Evolutionary conservation across 805 yeast species (phyloP), one percentile per base, ranked within the genome.

Genomic region (Pichia pseudocactophila): DNA sequence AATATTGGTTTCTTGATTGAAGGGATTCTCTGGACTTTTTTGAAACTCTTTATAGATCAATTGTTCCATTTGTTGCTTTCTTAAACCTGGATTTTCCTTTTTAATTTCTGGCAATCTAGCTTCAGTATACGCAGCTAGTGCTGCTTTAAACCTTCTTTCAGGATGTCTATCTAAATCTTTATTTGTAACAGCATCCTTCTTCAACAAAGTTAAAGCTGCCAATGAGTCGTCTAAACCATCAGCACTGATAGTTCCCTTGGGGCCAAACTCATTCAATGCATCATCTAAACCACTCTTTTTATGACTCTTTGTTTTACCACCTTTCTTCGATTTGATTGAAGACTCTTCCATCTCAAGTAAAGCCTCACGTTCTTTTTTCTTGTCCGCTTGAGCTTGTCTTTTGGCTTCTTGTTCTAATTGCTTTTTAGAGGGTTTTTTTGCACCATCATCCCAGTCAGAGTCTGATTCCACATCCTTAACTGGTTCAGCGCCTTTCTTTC

Each of bases 71-170:
- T 85, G 95, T 57, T 82, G 84, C 54, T 79, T 69, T 54, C 94
- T 74, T 52, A 85, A 68, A 12, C 95, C 95, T 4, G 89, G 88
- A 52, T 79, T 68, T 61, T 85, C 95, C 58, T 77, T 70, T 62
- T 80, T 78, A 42, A 81, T 44, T 55, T 81, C 86, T 5, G 92
- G 90, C 34, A 82, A 57, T 53, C 90, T 71, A 43, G 69, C 65
- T 48, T 79, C 90, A 53, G 84, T 86, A 55, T 64, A 85, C 1
- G 84, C 86, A 11, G 76, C 70, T 43, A 69, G 68, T 0, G 95
- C 95, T 20, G 90, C 86, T 66, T 84, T 85, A 63, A 80, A 82
- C 57, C 95, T 74, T 63, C 94, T 76, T 66, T 85, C 95, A 9
- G 95, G 95, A 53, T 85, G 95, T 61, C 87, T 78, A 46, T 85